Percentiles rank a stretch among this genome's conserved stretches.
Evolutionary conservation across 257 asterid species (phyloP).

Genomic region (Nicotiana benthamiana): DNA sequence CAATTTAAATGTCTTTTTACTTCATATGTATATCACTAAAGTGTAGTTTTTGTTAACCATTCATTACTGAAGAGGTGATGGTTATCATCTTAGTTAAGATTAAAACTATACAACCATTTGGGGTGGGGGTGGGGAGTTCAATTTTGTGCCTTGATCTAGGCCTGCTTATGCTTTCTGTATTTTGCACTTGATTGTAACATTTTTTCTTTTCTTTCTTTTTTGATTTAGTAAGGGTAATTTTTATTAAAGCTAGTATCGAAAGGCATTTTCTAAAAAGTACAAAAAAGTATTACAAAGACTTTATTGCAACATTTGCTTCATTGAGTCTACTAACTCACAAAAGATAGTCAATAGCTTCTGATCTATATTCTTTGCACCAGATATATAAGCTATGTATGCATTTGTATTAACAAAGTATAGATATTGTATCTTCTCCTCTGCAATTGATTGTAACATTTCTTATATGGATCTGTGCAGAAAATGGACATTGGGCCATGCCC

Average conservation of each 20-base stretch:
- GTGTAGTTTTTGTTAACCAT: too few relatives aligned
- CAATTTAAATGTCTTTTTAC: too few relatives aligned
- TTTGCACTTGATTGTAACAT: background rate
- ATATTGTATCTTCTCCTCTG: background rate
- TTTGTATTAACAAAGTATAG: background rate
- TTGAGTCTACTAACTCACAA: background rate
- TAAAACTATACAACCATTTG: too few relatives aligned
- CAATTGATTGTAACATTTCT: background rate
- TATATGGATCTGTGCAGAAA: constrained; percentile 42
- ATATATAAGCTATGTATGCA: background rate
- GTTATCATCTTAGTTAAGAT: too few relatives aligned
- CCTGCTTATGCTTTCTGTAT: background rate
- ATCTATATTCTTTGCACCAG: background rate
- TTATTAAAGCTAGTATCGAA: background rate
- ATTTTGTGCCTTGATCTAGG: background rate
- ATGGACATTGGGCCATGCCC: constrained; percentile 96
- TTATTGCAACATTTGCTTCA: background rate
- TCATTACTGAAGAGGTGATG: too few relatives aligned
- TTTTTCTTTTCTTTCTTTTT: background rate
- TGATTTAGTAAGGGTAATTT: background rate
- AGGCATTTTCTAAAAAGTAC: background rate
- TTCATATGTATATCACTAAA: too few relatives aligned
- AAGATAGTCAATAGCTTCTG: background rate
- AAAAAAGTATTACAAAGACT: background rate
- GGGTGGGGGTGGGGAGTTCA: too few relatives aligned